Evolutionary conservation across 257 asterid species (phyloP).

Genomic region (Solanum chmielewskii): DNA sequence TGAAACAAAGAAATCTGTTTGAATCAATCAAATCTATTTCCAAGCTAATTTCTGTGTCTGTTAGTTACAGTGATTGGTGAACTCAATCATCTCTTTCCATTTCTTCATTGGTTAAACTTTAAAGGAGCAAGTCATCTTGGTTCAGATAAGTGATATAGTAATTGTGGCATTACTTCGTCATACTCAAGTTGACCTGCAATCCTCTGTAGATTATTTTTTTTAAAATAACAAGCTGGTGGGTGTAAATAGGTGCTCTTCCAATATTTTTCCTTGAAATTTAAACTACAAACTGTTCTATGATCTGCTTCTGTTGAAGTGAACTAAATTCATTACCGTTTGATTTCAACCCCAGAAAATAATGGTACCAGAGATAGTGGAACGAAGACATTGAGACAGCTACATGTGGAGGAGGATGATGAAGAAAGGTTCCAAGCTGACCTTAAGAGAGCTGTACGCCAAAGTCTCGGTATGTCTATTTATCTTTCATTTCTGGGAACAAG

Average conservation of each 20-base stretch:
- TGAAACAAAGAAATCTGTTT: not conserved
- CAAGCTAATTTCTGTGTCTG: not conserved
- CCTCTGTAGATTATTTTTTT: not conserved
- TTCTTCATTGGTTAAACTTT: not conserved
- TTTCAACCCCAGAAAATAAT: constrained; percentile 4
- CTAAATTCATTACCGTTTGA: not conserved
- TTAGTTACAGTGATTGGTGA: not conserved
- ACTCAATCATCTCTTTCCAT: not conserved
- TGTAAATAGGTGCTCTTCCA: not conserved
- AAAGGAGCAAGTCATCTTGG: not conserved
- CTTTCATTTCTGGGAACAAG: not conserved
- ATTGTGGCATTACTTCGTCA: not conserved
- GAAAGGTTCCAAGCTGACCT: constrained; percentile 95
- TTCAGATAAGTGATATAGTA: not conserved
- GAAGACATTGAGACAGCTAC: constrained; percentile 59
- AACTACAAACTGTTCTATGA: not conserved
- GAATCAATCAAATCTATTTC: not conserved
- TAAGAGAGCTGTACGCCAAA: constrained; percentile 78
- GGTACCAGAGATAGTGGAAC: constrained; percentile 39
- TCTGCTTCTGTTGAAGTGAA: not conserved
- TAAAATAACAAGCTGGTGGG: not conserved
- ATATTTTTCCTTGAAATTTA: not conserved
- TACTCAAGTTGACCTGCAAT: not conserved
- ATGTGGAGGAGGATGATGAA: constrained; percentile 82
- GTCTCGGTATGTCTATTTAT: constrained; percentile 53